phyloP scores from a whole-genome alignment of 805 yeast genomes.

The Tetrapisispora phaffii region DNA sequence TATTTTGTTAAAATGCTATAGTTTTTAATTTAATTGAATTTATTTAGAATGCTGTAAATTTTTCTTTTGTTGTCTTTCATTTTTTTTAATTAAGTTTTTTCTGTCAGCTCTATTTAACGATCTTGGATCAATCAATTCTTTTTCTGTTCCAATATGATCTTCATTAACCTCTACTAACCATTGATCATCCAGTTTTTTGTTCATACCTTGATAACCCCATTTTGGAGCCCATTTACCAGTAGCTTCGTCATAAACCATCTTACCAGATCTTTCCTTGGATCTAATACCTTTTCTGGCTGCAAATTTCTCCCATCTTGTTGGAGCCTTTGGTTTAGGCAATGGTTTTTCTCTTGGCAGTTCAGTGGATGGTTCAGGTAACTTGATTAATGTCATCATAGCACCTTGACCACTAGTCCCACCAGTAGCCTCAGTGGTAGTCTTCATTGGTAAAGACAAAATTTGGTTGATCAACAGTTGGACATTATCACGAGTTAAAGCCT shows the following conservation, averaged over 20 bases:
- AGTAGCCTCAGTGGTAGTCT: slow-evolving; percentile 69
- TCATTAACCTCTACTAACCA: slow-evolving; percentile 95
- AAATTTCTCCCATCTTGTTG: slow-evolving; percentile 93
- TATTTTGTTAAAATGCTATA: background rate
- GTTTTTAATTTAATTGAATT: background rate
- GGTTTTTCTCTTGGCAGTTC: slow-evolving; percentile 91
- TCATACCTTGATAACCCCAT: slow-evolving; percentile 96
- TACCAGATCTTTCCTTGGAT: slow-evolving; percentile 82
- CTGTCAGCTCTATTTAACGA: slow-evolving; percentile 71
- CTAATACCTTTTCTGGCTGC: slow-evolving; percentile 93
- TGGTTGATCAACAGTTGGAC: slow-evolving; percentile 88
- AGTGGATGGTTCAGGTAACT: slow-evolving; percentile 75
- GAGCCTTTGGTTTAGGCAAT: slow-evolving; percentile 83
- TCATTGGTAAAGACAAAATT: slow-evolving; percentile 78
- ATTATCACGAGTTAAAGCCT: slow-evolving; percentile 73
- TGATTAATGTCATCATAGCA: slow-evolving; percentile 71
- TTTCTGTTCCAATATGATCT: slow-evolving; percentile 44
- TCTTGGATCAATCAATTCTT: slow-evolving; percentile 81
- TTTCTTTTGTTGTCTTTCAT: slow-evolving; percentile 74
- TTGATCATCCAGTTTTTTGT: slow-evolving; percentile 76
- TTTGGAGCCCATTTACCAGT: slow-evolving; percentile 93
- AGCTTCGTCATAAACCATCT: slow-evolving; percentile 81
- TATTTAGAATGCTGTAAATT: slow-evolving; percentile 35
- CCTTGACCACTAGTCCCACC: slow-evolving; percentile 44
- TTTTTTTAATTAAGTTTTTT: slow-evolving; percentile 59